Base-by-base conservation (phyloP, 2,329 filamentous ascomycete species). In the Sporothrix inflata region DNA sequence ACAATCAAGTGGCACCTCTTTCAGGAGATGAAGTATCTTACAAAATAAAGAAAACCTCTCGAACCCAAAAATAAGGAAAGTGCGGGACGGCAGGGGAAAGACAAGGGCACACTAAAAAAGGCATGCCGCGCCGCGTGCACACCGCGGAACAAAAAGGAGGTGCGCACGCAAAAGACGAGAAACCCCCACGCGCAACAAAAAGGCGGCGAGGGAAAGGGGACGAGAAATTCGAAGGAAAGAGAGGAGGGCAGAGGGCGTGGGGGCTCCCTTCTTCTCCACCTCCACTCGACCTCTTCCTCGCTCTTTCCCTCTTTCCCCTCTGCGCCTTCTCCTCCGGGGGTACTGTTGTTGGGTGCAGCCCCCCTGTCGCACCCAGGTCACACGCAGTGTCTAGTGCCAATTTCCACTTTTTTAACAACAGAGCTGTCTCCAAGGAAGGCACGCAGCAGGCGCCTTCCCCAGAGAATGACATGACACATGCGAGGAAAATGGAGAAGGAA, bases 151-250 rank as follows among this genome's bases (percentile, higher is more conserved):
- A 3, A 11, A 38, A n/a, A 61, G 16, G 12, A 21, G 16, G 38
- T 4, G 53, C 47, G 21, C 19, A 24, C 7, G 30, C 6, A 34
- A 6, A 34, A 57, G 24, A 19, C 4, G 4, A 38, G n/a, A 30
- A 42, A 61, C 61, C 61, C 61, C 61, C 61, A 65, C 61, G 61
- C 61, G 70, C 60, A 30, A 19, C 57, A 42, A 45, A 67, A 66
- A 57, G 47, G 61, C 57, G 57, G 61, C 61, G 40, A 65, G 60
- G 14, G 16, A 60, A 60, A 19, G n/a, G n/a, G n/a, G n/a, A n/a
- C 1, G 11, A 24, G 24, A 30, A 11, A 40, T 12, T 14, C 16
- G 30, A 40, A 34, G 30, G 6, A 9, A 4, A 60, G 30, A 21
- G 16, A 34, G 30, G 55, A 38, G 30, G 57, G 19, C 8, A 45